Evolutionary conservation across 352 stramenopile species (phyloP).

Genomic region (Pythium grandisporangium): DNA sequence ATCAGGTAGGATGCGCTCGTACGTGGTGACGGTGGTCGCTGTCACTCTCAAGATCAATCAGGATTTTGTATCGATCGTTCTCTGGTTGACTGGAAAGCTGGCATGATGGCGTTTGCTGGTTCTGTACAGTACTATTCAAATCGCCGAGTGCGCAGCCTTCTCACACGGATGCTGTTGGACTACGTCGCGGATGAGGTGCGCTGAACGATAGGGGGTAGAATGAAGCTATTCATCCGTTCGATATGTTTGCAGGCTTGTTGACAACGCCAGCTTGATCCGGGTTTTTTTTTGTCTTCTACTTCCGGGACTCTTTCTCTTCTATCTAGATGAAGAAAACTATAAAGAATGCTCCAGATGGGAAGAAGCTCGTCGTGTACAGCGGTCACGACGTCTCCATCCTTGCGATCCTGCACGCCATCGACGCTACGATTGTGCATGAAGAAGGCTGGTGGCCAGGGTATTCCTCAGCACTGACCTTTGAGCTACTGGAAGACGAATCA

Average conservation of each 20-base stretch:
- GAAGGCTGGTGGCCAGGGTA: slow-evolving; percentile 67
- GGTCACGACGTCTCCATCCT: slow-evolving; percentile 77
- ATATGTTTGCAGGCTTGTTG: no score
- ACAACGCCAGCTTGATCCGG: no score
- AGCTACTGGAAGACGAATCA: slow-evolving; percentile 52
- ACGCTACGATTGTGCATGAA: slow-evolving; percentile 30
- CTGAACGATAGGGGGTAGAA: no score
- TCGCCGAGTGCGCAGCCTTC: slow-evolving; percentile 47
- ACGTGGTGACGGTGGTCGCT: no score
- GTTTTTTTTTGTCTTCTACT: no score
- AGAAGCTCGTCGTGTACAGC: slow-evolving; percentile 69
- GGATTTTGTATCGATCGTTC: no score
- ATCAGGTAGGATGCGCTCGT: slow-evolving; percentile 35
- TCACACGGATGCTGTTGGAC: slow-evolving; percentile 50
- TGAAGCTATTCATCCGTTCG: no score
- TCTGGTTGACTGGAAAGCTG: no score
- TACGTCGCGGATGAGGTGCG: slow-evolving; percentile 49
- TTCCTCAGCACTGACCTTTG: slow-evolving; percentile 48
- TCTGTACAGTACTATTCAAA: slow-evolving; percentile 62
- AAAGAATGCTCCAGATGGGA: slow-evolving; percentile 17
- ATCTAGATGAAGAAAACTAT: slow-evolving; percentile 13
- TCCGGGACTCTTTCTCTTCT: no score
- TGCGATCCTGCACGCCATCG: slow-evolving; percentile 57
- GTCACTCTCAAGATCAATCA: no score
- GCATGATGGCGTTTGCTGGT: no score